Base-by-base conservation (phyloP, 225 moss, liverwort and hornwort species). In the Asterella californica region DNA sequence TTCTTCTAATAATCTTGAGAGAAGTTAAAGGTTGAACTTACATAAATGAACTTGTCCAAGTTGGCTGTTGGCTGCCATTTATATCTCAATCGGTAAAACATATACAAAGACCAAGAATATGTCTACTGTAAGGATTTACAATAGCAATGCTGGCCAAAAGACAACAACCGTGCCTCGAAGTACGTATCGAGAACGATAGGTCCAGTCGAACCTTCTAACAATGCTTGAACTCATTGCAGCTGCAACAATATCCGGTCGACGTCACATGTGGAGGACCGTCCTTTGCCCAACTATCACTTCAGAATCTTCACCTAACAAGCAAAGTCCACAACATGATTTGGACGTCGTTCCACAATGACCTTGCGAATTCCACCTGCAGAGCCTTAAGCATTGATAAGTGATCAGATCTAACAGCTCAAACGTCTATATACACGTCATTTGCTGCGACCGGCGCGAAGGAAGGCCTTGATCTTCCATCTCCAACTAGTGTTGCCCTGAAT, bases 401-500 rank as follows among this genome's bases (percentile, higher is more conserved):
- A 46, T 76, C 27, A 62, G 21, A 33, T 63, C 45, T 64, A 9
- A 65, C 46, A 54, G 19, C 10, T 76, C 34, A 76, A 59, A 10
- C 57, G 50, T 42, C 59, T 63, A n/a, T 1, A 46, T 27, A 27
- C 12, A 47, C 14, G 34, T 77, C 79, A 79, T 79, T 70, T 68
- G 77, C n/a, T 67, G 36, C 54, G 72, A 47, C 69, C 79, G 15
- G 78, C 29, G 33, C 46, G 4, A 79, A 84, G 67, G 15, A 85
- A 82, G 24, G 15, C n/a, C 82, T 82, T 87, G 47, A 87, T 65
- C 73, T 80, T 87, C 15, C 25, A 73, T 80, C 53, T 87, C 87
- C 84, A 87, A 60, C 15, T 76, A 9, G 15, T 77, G 49, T 49
- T 79, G 19, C 70, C 76, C 61, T 90, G 91, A 38, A 93, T 90